phyloP scores from a whole-genome alignment of 140 eudicot species.

The Stevia rebaudiana region DNA sequence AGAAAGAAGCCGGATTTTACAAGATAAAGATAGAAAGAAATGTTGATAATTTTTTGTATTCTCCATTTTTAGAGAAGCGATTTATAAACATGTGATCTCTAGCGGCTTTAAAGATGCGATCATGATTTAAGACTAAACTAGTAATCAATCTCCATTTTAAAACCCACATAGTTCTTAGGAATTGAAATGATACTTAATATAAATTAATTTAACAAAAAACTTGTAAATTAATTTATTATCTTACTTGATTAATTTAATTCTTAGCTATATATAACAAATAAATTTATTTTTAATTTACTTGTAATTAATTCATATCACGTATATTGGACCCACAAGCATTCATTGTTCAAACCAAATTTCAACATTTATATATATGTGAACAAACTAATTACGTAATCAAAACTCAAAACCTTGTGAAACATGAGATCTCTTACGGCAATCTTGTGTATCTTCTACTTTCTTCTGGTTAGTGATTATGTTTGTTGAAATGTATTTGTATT shows the following conservation, averaged over 20 bases:
- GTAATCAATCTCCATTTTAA: too few relatives aligned
- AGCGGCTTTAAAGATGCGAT: too few relatives aligned
- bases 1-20: too few relatives aligned
- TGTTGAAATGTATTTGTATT: not conserved
- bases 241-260: not conserved
- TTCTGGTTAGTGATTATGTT: slow-evolving; percentile 27
- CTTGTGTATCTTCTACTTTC: slow-evolving; percentile 26
- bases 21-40: too few relatives aligned
- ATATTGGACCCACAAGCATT: not conserved
- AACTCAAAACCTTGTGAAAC: not conserved
- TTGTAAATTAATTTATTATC: not conserved
- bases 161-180: not conserved
- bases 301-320: not conserved
- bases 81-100: too few relatives aligned
- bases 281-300: too few relatives aligned
- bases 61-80: too few relatives aligned
- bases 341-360: not conserved
- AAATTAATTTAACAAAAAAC: too few relatives aligned
- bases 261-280: not conserved
- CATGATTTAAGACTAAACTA: too few relatives aligned
- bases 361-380: slow-evolving; percentile 1
- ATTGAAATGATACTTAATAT: too few relatives aligned
- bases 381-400: not conserved
- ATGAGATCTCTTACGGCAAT: slow-evolving; percentile 29
- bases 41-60: too few relatives aligned